A percentile compares a stretch with the other conserved stretches of the same genome.
Evolutionary conservation across 768 basidiomycete species (phyloP).

Genomic region (Cystobasidium onofrii): DNA sequence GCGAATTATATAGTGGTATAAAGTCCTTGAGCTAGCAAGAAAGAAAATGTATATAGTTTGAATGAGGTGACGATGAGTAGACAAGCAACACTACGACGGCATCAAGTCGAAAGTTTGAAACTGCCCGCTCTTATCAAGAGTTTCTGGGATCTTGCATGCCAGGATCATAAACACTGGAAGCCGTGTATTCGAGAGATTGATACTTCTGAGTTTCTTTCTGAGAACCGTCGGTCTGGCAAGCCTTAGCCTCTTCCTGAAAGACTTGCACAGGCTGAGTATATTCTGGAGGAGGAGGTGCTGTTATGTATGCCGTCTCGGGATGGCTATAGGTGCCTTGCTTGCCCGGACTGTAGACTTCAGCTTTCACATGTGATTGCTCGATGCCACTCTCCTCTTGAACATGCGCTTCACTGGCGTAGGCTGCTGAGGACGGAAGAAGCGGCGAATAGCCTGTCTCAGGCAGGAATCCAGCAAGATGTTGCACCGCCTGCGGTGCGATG

Average conservation of each 20-base stretch:
- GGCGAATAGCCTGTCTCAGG: not conserved
- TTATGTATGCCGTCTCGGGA: not conserved
- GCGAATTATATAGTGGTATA: too few species aligned
- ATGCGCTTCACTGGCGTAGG: not conserved
- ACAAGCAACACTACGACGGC: too few species aligned
- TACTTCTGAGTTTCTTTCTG: not conserved
- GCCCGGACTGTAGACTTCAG: not conserved
- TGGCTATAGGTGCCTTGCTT: not conserved
- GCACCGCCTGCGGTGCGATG: not conserved
- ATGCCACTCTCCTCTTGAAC: not conserved
- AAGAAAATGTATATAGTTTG: too few species aligned
- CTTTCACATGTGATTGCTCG: not conserved
- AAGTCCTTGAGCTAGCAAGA: too few species aligned
- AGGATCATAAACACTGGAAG: not conserved
- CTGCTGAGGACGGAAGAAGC: not conserved
- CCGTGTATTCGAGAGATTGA: not conserved
- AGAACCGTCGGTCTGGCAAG: not conserved
- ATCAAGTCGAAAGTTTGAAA: too few species aligned
- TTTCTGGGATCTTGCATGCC: too few species aligned
- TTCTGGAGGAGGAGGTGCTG: not conserved
- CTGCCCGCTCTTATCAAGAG: too few species aligned
- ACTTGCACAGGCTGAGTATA: not conserved
- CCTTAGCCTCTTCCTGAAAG: not conserved
- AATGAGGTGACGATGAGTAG: too few species aligned
- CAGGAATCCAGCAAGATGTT: not conserved